Evolutionary conservation across 2,329 filamentous ascomycete species (phyloP).

Genomic region (Ophiocordyceps camponoti-floridani): DNA sequence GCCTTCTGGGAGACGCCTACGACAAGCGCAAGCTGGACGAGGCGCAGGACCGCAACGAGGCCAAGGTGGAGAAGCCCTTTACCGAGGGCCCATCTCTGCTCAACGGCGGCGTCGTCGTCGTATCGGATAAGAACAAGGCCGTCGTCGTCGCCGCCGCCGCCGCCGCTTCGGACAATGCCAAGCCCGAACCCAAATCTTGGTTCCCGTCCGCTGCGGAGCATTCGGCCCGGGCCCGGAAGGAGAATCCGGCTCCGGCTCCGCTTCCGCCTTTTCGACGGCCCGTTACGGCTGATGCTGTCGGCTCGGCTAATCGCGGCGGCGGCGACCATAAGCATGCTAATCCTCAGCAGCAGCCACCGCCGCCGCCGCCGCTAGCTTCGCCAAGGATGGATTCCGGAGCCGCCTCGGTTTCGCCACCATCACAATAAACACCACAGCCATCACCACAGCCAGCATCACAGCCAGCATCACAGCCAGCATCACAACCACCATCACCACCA

Average conservation of each 20-base stretch:
- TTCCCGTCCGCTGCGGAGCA: constrained; percentile 19
- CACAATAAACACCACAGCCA: constrained; percentile 21
- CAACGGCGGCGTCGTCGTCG: constrained; percentile 17
- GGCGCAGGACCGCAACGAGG: constrained; percentile 16
- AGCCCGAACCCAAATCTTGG: constrained; percentile 13
- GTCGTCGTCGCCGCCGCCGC: constrained; percentile 2
- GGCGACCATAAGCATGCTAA: constrained; percentile 1
- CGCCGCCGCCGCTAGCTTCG: constrained; percentile 49
- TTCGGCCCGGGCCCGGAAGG: constrained; percentile 14
- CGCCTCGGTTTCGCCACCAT: constrained; percentile 36
- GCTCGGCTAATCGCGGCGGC: constrained; percentile 8
- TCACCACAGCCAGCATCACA: not conserved
- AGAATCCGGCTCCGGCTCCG: constrained; percentile 6
- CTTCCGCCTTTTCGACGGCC: constrained; percentile 6
- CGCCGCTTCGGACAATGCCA: constrained; percentile 6
- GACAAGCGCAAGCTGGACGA: constrained; percentile 25
- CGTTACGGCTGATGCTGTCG: constrained; percentile 8
- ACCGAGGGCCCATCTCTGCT: constrained; percentile 38
- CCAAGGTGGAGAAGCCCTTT: constrained; percentile 22
- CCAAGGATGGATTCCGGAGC: constrained; percentile 37
- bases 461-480: not conserved
- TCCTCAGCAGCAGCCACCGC: constrained; percentile 15
- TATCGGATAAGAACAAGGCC: not conserved
- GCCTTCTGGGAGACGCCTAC: constrained; percentile 32
- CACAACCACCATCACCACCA: not conserved